phyloP scores from a whole-genome alignment of 768 basidiomycete species.

The Punctularia strigosozonata region DNA sequence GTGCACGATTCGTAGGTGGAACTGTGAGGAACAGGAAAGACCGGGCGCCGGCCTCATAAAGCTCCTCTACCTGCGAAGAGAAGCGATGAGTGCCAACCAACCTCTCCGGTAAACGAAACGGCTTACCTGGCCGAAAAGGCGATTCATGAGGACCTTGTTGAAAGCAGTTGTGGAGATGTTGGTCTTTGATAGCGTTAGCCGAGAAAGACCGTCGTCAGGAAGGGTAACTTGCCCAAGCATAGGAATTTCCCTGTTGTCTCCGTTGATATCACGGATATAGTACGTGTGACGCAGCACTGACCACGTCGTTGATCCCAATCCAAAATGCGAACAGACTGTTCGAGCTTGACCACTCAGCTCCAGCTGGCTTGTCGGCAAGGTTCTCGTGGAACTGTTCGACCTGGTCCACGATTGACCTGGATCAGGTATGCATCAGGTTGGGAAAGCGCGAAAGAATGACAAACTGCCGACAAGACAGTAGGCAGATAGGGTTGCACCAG shows the following conservation, averaged over 20 bases:
- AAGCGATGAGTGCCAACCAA: not conserved
- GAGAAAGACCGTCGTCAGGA: not conserved
- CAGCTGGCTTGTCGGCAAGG: conserved; percentile 19
- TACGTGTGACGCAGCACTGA: conserved; percentile 6
- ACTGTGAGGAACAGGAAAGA: conserved; percentile 28
- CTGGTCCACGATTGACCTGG: conserved; percentile 23
- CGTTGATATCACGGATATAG: conserved; percentile 1
- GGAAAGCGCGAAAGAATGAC: not conserved
- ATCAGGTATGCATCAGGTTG: not conserved
- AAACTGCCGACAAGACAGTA: conserved; percentile 20
- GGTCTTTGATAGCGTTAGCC: conserved; percentile 10
- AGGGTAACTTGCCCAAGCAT: conserved; percentile 25
- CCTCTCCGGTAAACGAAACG: not conserved
- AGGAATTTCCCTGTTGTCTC: conserved; percentile 32
- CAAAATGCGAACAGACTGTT: conserved; percentile 24
- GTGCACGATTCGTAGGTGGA: conserved; percentile 25
- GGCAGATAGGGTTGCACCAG: conserved; percentile 24
- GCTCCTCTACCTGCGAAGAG: conserved; percentile 28
- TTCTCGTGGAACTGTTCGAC: conserved; percentile 21
- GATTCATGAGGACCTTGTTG: conserved; percentile 19
- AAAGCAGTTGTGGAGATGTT: conserved; percentile 23
- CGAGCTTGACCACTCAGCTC: conserved; percentile 19
- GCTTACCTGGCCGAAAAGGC: conserved; percentile 21
- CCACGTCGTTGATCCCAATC: conserved; percentile 27
- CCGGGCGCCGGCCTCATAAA: conserved; percentile 29